Conservation (phyloP, 345 rosid species). For the Combretum micranthum region DNA sequence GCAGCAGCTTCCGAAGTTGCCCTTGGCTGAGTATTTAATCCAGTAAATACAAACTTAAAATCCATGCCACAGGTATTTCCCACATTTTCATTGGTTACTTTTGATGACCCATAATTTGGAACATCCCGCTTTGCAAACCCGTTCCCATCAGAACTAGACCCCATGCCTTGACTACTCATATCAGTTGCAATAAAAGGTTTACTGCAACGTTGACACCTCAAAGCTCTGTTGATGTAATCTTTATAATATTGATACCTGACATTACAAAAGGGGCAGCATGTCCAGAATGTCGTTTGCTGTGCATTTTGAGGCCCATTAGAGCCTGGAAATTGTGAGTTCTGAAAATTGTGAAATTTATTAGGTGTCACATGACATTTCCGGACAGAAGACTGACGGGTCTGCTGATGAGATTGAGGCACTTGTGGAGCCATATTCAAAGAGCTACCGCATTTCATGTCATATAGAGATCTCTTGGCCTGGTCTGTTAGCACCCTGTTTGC, state of each 20-base stretch:
- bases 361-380: slow-evolving; percentile 21
- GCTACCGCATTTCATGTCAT: slow-evolving; percentile 44
- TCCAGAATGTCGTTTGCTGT: slow-evolving; percentile 46
- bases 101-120: slow-evolving; percentile 26
- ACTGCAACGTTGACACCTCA: slow-evolving; percentile 52
- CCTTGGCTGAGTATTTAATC: slow-evolving; percentile 10
- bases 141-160: slow-evolving; percentile 20
- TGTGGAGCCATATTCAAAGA: slow-evolving; percentile 14
- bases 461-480: slow-evolving; percentile 33
- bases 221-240: slow-evolving; percentile 22
- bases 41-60: slow-evolving; percentile 14
- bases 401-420: slow-evolving; percentile 21
- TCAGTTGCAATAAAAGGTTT: slow-evolving; percentile 42
- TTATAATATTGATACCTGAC: slow-evolving; percentile 32
- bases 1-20: slow-evolving; percentile 17
- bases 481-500: slow-evolving; percentile 61
- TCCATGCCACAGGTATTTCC: slow-evolving; percentile 20
- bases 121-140: slow-evolving; percentile 19
- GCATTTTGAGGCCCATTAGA: slow-evolving; percentile 20
- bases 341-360: slow-evolving; percentile 10
- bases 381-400: slow-evolving; percentile 19
- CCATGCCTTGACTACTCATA: slow-evolving; percentile 22
- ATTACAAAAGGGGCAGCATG: slow-evolving; percentile 52
- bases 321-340: slow-evolving; percentile 16
- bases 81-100: slow-evolving; percentile 19